phyloP scores from a whole-genome alignment of 371 early-diverging fungal genomes.

The Entomophthora muscae region DNA sequence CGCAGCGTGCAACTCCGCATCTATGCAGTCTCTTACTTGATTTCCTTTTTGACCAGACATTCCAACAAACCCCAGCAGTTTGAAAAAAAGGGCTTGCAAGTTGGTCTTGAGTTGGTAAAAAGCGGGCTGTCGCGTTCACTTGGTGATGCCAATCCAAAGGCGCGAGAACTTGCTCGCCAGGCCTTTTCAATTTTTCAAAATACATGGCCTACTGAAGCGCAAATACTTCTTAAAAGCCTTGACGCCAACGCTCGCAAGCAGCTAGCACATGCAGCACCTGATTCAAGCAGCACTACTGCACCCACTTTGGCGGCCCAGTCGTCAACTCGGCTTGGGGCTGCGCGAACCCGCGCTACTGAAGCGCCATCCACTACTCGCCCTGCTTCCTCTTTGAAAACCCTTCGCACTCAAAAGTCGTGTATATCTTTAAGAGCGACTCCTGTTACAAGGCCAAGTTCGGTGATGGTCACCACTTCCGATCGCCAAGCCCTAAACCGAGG shows the following conservation, averaged over 20 bases:
- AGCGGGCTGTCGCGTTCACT: neutral
- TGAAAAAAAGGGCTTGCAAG: constrained; percentile 5
- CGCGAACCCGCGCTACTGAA: neutral
- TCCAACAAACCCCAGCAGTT: constrained; percentile 1
- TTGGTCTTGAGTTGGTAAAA: neutral
- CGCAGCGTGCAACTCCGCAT: neutral
- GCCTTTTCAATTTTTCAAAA: neutral
- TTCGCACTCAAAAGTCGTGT: no score
- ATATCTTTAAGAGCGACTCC: neutral
- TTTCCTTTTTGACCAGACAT: constrained; percentile 2
- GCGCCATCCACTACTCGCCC: neutral
- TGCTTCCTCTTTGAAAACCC: neutral
- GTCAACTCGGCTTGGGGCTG: neutral
- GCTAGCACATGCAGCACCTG: neutral
- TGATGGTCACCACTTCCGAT: neutral
- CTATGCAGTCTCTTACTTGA: neutral
- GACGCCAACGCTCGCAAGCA: constrained; percentile 1
- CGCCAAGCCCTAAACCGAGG: neutral
- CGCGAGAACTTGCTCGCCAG: constrained; percentile 1
- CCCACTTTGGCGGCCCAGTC: neutral
- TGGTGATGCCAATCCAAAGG: constrained; percentile 8
- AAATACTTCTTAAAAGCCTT: neutral
- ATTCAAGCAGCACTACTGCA: no score
- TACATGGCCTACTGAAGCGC: constrained; percentile 2
- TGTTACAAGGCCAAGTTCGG: neutral